Evolutionary conservation across 768 basidiomycete species (phyloP), one percentile per base, ranked within the genome.

Genomic region (Kwoniella dendrophila): DNA sequence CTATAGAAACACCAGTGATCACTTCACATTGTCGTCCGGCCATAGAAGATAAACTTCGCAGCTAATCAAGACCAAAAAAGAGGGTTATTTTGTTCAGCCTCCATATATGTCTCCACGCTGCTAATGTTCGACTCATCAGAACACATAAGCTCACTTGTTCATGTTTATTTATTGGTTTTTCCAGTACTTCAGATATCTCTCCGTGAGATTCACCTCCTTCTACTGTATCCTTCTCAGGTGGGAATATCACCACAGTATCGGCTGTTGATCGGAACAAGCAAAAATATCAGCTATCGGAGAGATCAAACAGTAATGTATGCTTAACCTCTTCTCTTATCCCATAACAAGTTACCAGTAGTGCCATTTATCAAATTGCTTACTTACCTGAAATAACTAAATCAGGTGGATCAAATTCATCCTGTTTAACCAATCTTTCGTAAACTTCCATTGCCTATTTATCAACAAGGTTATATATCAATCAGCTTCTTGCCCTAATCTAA

Each of bases 191-290:
- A 58, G 91, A 91, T 1, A 73, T 76, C 26, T 81, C 76, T 26
- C 70, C 71, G 27, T 68, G 63, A 20, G 59, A 51, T 10, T 38
- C 18, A 26, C 68, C 66, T n/a, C 64, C 69, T 30, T 66, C 68
- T 6, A 14, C 32, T 1, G 69, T 67, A 8, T 69, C 66, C 18
- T 62, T 67, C 51, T 86, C 81, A 11, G 85, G 83, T 52, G 84
- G 86, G 8, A 86, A 83, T 41, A 99, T 81, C n/a, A 98, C 92
- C 14, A 99, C 87, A 0, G 96, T 98, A 77, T 99, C 96, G 66
- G 95, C 96, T 92, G 75, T 43, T 1, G 41, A 32, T n/a, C n/a
- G n/a, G n/a, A n/a, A 22, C n/a, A 7, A 6, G 53, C 12, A n/a
- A n/a, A 33, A 16, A 18, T 16, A 34, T 51, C 49, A 51, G 49